Evolutionary conservation across 78 protist genomes (phyloP).

Genomic region (Neovahlkampfia damariscottae): DNA sequence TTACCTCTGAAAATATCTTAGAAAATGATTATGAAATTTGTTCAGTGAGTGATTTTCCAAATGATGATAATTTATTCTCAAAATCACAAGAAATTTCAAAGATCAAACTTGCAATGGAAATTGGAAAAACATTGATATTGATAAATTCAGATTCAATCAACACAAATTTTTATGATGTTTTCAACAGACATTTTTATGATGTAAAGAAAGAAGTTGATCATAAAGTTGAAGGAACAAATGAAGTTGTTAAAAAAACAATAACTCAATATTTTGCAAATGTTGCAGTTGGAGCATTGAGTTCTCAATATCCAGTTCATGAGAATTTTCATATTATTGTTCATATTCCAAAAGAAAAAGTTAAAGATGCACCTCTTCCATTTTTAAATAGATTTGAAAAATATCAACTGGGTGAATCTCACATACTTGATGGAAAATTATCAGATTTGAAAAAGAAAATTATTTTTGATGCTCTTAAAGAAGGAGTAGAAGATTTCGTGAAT

Average conservation of each 20-base stretch:
- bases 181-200: conserved; percentile 8
- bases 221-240: no score
- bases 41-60: no score
- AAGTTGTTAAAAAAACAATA: no score
- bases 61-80: no score
- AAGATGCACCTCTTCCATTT: not conserved
- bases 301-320: not conserved
- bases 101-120: conserved; percentile 10
- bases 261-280: conserved; percentile 7
- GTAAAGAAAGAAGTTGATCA: conserved; percentile 6
- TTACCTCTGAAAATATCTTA: no score
- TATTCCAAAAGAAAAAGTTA: not conserved
- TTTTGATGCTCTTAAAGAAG: no score
- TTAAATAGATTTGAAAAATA: conserved; percentile 12
- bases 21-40: no score
- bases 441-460: no score
- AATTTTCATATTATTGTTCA: conserved; percentile 7
- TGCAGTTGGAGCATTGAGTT: conserved; percentile 6
- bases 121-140: conserved; percentile 6
- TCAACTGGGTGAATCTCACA: no score
- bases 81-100: conserved; percentile 12
- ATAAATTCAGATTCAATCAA: conserved; percentile 7
- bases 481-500: no score
- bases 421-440: no score
- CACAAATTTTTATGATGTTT: conserved; percentile 3